Base-by-base conservation (phyloP, 768 basidiomycete species). In the Boletus rubescentipes region DNA sequence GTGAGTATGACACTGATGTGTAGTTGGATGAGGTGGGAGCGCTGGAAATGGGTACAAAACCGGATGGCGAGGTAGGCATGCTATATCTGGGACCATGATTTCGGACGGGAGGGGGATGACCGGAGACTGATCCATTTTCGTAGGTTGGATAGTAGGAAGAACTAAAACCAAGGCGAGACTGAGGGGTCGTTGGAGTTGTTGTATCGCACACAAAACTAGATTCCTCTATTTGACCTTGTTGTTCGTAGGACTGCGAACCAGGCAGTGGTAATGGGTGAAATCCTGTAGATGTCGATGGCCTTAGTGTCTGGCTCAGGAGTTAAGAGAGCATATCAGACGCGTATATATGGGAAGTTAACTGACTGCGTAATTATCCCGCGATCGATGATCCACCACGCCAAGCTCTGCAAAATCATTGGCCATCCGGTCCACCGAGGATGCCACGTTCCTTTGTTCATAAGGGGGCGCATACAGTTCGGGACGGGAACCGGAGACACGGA, bases 391-490 rank as follows among this genome's bases (percentile, higher is more conserved):
- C 45, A 77, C 74, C 18, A 91, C 65, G 9, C 79, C 78, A 55
- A 93, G 75, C 59, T 89, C 87, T 15, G 79, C 79, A 55, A 91
- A 85, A 45, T 87, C 85, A 53, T 79, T 80, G 20, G 81, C 68
- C n/a, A 89, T 51, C 37, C 75, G 73, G 56, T 86, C 86, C 23
- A 85, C 66, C 2, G 62, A 23, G 1, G 78, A 72, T 15, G 77
- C 65, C 21, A 64, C 53, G 30, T 70, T 75, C 35, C 76, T 73
- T 46, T 78, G 79, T 55, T 91, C 88, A 62, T 93, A 93, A 2
- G 84, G 83, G 0, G 89, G 83, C 35, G 81, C 80, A 64, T 93
- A 93, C 18, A 91, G 72, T 59, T 89, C 85, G 10, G 81, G 82
- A 42, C 81, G 72, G 20, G 87, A 86, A 59, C 73, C 81, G 6